These are phyloP conservation scores for Trichoderma arundinaceum DNA, from an alignment of 2,329 filamentous ascomycete species.

Conservation along the genomic window DNA sequence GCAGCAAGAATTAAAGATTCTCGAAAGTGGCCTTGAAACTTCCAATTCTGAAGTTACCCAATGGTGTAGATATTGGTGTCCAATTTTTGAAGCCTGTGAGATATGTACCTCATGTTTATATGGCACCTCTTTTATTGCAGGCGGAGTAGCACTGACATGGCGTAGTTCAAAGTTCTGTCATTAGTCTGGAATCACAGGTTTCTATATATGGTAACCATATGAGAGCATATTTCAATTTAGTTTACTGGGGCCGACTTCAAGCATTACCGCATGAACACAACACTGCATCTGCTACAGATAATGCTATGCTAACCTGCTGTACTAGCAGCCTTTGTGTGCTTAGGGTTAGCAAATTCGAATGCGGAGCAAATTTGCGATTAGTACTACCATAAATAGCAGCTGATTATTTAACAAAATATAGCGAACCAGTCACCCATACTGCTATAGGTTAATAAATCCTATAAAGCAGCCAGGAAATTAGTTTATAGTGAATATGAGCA, in stretches of 20 bases:
- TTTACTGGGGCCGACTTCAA: not conserved
- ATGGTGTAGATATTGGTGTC: not conserved
- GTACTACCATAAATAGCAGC: too few relatives aligned
- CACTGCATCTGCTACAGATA: not conserved
- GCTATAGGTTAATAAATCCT: too few relatives aligned
- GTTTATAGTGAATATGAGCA: too few relatives aligned
- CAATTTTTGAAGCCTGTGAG: not conserved
- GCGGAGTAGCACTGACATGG: not conserved
- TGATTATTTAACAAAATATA: too few relatives aligned
- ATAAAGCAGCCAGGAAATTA: too few relatives aligned
- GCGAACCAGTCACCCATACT: too few relatives aligned
- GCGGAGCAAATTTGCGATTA: too few relatives aligned
- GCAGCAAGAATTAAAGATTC: not conserved
- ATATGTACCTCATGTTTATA: not conserved
- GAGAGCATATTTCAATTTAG: not conserved
- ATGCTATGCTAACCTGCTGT: not conserved
- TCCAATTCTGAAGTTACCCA: not conserved
- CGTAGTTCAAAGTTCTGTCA: not conserved
- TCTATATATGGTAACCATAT: not conserved
- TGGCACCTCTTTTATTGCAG: too few relatives aligned
- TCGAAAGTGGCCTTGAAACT: not conserved
- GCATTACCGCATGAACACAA: not conserved
- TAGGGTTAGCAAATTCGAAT: too few relatives aligned
- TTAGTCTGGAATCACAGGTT: not conserved
- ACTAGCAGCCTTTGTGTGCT: not conserved